These are phyloP conservation scores for Sarcodon sp. DNA, from an alignment of 768 basidiomycete species.

Conservation along the genomic window DNA sequence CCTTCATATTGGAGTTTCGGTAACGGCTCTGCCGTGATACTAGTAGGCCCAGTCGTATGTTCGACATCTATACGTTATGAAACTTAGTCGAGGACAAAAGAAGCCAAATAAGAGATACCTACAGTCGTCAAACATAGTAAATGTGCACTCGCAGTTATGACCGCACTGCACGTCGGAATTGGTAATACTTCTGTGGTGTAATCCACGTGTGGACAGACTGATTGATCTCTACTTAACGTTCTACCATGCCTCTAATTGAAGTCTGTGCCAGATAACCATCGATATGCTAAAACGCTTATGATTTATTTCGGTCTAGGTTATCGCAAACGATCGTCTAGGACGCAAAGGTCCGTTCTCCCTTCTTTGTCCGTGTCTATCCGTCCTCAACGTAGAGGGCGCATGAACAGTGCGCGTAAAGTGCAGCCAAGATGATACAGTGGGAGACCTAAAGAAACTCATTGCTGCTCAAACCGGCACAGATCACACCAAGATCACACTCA, in stretches of 20 bases:
- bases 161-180: not conserved
- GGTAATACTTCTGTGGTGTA: not conserved
- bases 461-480: slow-evolving; percentile 93
- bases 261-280: slow-evolving; percentile 7
- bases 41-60: slow-evolving; percentile 49
- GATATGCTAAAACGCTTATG: not conserved
- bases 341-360: slow-evolving; percentile 58
- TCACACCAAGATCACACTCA: slow-evolving; percentile 73
- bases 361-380: not conserved
- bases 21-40: slow-evolving; percentile 23
- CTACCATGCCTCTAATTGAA: slow-evolving; percentile 19
- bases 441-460: slow-evolving; percentile 94
- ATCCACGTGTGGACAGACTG: not conserved
- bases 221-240: not conserved
- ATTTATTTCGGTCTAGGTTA: slow-evolving; percentile 37
- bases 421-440: slow-evolving; percentile 90
- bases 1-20: slow-evolving; percentile 74
- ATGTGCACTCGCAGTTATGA: not conserved
- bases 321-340: slow-evolving; percentile 92
- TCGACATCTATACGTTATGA: slow-evolving; percentile 59
- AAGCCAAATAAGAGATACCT: slow-evolving; percentile 8
- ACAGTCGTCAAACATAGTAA: slow-evolving; percentile 29
- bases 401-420: slow-evolving; percentile 85
- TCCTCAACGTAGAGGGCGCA: not conserved
- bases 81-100: slow-evolving; percentile 3